Conservation (phyloP, 1,139 yeast genomes). For the Kazachstania sp. region DNA sequence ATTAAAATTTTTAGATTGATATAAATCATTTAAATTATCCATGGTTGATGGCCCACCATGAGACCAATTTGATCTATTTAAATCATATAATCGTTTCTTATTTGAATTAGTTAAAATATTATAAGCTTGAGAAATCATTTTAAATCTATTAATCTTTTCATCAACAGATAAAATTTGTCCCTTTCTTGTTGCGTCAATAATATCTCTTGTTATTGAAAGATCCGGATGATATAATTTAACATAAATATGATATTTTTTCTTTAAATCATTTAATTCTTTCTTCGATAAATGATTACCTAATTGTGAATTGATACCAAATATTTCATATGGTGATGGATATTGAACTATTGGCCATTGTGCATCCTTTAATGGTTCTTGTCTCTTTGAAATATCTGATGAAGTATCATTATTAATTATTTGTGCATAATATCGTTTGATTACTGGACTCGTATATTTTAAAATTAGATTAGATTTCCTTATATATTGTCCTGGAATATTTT, state of each 20-base stretch:
- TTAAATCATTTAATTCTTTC: conserved; percentile 33
- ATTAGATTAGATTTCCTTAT: neutral
- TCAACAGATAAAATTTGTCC: conserved; percentile 28
- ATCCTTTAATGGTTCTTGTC: conserved; percentile 2
- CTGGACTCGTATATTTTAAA: neutral
- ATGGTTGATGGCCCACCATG: conserved; percentile 1
- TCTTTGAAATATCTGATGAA: neutral
- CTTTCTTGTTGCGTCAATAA: neutral
- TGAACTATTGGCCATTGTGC: conserved; percentile 47
- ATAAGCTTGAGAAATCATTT: conserved; percentile 65
- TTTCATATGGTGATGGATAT: conserved; percentile 67
- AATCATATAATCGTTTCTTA: conserved; percentile 38
- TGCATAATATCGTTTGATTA: neutral
- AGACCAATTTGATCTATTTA: conserved; percentile 27
- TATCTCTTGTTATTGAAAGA: conserved; percentile 25
- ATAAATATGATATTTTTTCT: conserved; percentile 48
- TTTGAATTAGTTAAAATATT: conserved; percentile 54
- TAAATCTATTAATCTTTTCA: conserved; percentile 54
- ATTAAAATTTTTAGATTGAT: conserved; percentile 13
- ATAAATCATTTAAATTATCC: conserved; percentile 6
- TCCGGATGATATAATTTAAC: conserved; percentile 91
- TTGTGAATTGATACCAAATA: conserved; percentile 42
- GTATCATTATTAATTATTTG: neutral
- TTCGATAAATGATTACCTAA: conserved; percentile 33
- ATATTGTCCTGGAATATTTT: neutral